Evolutionary conservation across 805 yeast species (phyloP).

Genomic region (Priceomyces carsonii): DNA sequence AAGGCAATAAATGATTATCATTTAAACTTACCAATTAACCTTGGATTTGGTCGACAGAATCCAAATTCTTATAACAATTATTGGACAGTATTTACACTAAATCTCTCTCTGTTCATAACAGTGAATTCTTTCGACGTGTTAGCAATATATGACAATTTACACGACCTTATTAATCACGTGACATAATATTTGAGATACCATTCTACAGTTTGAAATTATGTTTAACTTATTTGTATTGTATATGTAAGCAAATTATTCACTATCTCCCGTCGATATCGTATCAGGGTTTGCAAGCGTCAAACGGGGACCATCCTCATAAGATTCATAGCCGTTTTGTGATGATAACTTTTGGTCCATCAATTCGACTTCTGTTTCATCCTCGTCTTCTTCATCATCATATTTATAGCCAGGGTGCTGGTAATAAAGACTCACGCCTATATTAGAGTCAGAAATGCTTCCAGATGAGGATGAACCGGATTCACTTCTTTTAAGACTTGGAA

Average conservation of each 20-base stretch:
- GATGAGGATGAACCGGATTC: constrained; percentile 26
- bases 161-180: constrained; percentile 3
- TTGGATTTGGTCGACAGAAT: no score
- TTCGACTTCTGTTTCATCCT: constrained; percentile 15
- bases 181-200: neutral
- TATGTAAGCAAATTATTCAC: no score
- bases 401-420: constrained; percentile 45
- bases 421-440: constrained; percentile 27
- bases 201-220: no score
- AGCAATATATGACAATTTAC: neutral
- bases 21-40: constrained; percentile 1
- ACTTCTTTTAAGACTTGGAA: constrained; percentile 16
- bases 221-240: no score
- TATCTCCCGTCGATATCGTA: constrained; percentile 31
- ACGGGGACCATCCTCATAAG: constrained; percentile 39
- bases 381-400: constrained; percentile 24
- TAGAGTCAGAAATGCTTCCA: constrained; percentile 29
- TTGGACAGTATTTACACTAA: no score
- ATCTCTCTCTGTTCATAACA: neutral
- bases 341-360: no score
- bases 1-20: neutral
- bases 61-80: no score
- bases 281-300: constrained; percentile 63
- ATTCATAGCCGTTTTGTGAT: no score
- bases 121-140: constrained; percentile 4